Percentiles rank a stretch among this genome's conserved stretches.
Conservation (phyloP, 202 grass and related monocot species). For the Carex arenaria region DNA sequence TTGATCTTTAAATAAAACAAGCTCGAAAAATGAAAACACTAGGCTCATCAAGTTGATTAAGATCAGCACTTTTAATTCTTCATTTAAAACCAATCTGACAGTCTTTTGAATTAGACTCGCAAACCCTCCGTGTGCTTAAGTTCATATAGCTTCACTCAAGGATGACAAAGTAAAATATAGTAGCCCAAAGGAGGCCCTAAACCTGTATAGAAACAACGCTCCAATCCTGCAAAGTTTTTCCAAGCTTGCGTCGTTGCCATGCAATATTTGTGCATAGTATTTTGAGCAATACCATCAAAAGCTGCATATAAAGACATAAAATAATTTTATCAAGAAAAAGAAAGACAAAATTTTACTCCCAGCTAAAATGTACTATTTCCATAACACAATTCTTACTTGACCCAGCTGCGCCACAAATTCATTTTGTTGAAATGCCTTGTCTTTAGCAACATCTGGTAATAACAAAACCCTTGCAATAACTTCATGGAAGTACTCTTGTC, state of each 20-base stretch:
- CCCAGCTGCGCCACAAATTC: constrained; percentile 91
- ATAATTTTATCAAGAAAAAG: constrained; percentile 26
- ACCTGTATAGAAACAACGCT: constrained; percentile 97
- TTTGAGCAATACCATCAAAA: constrained; percentile 84
- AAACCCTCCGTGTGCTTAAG: neutral
- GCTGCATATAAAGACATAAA: constrained; percentile 45
- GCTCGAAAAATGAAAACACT: neutral
- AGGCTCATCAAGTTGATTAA: neutral
- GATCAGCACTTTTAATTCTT: neutral
- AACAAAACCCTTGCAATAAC: constrained; percentile 80
- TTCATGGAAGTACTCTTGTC: constrained; percentile 65
- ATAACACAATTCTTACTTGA: constrained; percentile 57
- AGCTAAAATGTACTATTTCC: neutral
- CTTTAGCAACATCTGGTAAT: constrained; percentile 71
- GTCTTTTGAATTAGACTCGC: neutral
- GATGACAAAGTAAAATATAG: neutral
- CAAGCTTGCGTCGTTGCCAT: constrained; percentile 99
- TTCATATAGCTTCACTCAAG: neutral
- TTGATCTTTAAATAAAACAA: neutral
- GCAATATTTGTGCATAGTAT: constrained; percentile 92
- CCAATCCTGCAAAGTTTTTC: constrained; percentile 97
- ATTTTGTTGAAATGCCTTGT: constrained; percentile 92
- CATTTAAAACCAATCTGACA: neutral
- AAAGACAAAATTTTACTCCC: neutral
- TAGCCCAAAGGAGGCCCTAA: neutral